Evolutionary conservation across 1,139 yeast species (phyloP), one percentile per base, ranked within the genome.

Genomic region (Blastobotrys capitulatus): DNA sequence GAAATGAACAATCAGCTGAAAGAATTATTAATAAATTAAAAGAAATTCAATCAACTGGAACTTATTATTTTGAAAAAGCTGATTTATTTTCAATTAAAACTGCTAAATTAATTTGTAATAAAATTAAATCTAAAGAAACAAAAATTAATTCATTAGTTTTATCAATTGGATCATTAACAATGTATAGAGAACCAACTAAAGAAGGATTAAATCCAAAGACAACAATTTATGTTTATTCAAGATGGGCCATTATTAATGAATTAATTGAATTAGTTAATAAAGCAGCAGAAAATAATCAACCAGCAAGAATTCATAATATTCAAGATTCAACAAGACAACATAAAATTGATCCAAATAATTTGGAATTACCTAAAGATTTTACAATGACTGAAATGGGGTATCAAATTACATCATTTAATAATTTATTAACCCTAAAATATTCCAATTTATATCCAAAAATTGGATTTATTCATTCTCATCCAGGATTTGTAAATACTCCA

Each of bases 141-240:
- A 62, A 61, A 46, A 49, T 65, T 44, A 65, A 65, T 46, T 47
- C 60, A 22, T 44, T 65, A 42, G 51, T 55, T 26, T 29, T 63
- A 13, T 48, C 60, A 16, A 50, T 57, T 27, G 69, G 69, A 2
- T 49, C 43, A 20, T 44, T 58, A 12, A 42, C 44, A 12, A 15
- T 49, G 15, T 35, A 34, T 6, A 56, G 60, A n/a, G 43, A 38
- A 1, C 62, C 57, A 46, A 60, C 64, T 5, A 34, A 46, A 1
- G 69, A 65, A 50, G 69, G 68, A 1, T 29, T 59, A 3, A 67
- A 63, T 31, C 32, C 39, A 31, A 59, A 58, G 42, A 42, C 62
- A 53, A 55, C 63, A 8, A 46, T 61, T 8, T 55, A 56, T 36
- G 64, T 62, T 50, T 63, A 65, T 48, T 54, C 60, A 2, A 57